Conservation (phyloP, 345 rosid genomes). For the Linum trigynum region DNA sequence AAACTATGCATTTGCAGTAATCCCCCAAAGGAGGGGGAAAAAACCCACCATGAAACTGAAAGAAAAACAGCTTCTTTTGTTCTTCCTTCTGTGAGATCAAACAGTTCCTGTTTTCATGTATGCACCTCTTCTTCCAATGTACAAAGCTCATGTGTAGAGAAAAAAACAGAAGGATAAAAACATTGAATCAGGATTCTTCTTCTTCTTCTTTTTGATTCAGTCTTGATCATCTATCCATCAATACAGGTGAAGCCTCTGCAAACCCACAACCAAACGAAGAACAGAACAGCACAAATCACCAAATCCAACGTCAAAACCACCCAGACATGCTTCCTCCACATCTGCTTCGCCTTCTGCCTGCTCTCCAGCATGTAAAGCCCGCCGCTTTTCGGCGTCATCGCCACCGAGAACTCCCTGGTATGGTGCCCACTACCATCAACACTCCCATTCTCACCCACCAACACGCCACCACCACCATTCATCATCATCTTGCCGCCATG, state of each 20-base stretch:
- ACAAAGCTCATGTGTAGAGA: too few species aligned
- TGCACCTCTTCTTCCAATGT: too few species aligned
- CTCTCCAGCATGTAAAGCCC: constrained; percentile 31
- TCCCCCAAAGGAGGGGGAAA: too few species aligned
- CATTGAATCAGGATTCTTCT: too few species aligned
- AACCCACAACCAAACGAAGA: constrained; percentile 87
- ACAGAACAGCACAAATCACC: constrained; percentile 55
- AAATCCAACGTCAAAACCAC: constrained; percentile 68
- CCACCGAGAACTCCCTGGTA: constrained; percentile 33
- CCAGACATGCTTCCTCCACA: constrained; percentile 95
- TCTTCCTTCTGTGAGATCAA: too few species aligned
- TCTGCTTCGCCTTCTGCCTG: constrained; percentile 66
- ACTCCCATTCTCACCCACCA: constrained; percentile 18
- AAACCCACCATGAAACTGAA: too few species aligned
- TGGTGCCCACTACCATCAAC: constrained; percentile 29
- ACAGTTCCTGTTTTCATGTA: too few species aligned
- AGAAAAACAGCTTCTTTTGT: too few species aligned
- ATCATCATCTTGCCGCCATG: not conserved
- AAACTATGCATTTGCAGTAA: too few species aligned
- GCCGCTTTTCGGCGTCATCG: constrained; percentile 33
- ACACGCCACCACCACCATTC: constrained; percentile 18
- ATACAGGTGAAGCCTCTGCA: constrained; percentile 88
- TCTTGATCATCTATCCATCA: constrained; percentile 22
- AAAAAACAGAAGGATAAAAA: too few species aligned
- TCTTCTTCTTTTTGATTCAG: too few species aligned